A percentile compares a stretch with the other conserved stretches of the same genome.
Conservation (phyloP, 2,329 filamentous ascomycete genomes). For the Claviceps pazoutovae region DNA sequence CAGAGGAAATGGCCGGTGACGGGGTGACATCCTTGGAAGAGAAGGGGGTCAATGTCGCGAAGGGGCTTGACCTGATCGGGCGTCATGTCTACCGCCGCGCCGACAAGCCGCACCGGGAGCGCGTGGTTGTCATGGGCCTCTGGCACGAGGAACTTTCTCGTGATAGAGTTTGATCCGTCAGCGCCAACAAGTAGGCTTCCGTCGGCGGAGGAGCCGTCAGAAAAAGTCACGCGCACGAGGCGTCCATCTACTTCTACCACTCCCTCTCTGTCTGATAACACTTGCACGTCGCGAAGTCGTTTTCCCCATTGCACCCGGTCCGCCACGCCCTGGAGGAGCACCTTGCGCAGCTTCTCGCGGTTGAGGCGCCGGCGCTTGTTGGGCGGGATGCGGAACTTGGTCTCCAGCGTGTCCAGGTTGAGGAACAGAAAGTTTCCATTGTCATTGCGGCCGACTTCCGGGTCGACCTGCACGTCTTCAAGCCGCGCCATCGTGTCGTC, state of each 20-base stretch:
- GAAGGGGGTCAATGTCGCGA: constrained; percentile 35
- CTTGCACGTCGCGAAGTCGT: constrained; percentile 15
- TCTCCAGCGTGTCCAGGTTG: constrained; percentile 23
- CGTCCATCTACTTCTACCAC: not conserved
- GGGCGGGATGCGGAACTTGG: constrained; percentile 25
- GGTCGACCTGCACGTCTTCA: constrained; percentile 17
- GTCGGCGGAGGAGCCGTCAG: constrained; percentile 18
- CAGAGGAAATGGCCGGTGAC: constrained; percentile 35
- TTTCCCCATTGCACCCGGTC: constrained; percentile 20
- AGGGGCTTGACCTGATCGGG: constrained; percentile 24
- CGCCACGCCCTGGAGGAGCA: constrained; percentile 16
- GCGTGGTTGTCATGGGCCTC: constrained; percentile 17
- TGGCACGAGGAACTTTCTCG: constrained; percentile 20
- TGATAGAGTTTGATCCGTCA: constrained; percentile 25
- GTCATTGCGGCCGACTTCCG: constrained; percentile 25
- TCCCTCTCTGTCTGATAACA: constrained; percentile 6
- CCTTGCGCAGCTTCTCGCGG: constrained; percentile 20
- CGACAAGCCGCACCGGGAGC: constrained; percentile 25
- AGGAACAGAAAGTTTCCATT: constrained; percentile 26
- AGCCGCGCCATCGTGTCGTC: constrained; percentile 10
- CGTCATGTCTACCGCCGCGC: constrained; percentile 23
- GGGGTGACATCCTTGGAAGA: constrained; percentile 41
- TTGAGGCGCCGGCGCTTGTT: constrained; percentile 22
- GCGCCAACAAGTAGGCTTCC: constrained; percentile 25
- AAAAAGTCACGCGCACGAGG: constrained; percentile 16